phyloP scores from a whole-genome alignment of 2,329 filamentous ascomycete species.

The Colletotrichum theobromicola region DNA sequence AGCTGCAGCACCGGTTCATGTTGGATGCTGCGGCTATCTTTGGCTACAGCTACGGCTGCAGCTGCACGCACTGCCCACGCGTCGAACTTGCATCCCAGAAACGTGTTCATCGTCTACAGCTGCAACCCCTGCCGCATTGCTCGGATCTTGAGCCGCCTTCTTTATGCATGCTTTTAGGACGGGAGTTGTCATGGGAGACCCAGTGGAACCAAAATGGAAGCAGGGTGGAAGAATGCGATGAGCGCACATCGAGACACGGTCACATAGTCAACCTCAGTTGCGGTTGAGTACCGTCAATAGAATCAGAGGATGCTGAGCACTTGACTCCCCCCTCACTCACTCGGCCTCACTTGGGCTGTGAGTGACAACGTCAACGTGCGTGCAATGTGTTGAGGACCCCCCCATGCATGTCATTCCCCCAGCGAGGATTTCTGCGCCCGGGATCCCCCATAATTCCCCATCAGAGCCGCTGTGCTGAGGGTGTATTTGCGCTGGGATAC shows the following conservation, averaged over 20 bases:
- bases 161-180: not conserved
- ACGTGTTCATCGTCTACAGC: not conserved
- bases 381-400: not conserved
- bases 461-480: not conserved
- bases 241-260: not conserved
- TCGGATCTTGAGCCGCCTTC: not conserved
- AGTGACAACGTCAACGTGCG: too few species aligned
- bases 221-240: constrained; percentile 4
- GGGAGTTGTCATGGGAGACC: constrained; percentile 17
- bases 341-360: not conserved
- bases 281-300: not conserved
- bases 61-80: not conserved
- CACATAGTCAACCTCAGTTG: not conserved
- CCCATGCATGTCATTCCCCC: not conserved
- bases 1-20: constrained; percentile 2
- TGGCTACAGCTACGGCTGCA: not conserved
- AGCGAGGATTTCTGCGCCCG: constrained; percentile 4
- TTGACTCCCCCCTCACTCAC: not conserved
- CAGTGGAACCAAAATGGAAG: not conserved
- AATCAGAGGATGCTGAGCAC: not conserved
- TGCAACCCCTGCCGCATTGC: constrained; percentile 14
- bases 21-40: not conserved
- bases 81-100: constrained; percentile 16
- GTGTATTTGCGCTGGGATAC: not conserved
- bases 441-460: not conserved